phyloP scores from a whole-genome alignment of 2,329 filamentous ascomycete genomes.

The Septoria linicola region DNA sequence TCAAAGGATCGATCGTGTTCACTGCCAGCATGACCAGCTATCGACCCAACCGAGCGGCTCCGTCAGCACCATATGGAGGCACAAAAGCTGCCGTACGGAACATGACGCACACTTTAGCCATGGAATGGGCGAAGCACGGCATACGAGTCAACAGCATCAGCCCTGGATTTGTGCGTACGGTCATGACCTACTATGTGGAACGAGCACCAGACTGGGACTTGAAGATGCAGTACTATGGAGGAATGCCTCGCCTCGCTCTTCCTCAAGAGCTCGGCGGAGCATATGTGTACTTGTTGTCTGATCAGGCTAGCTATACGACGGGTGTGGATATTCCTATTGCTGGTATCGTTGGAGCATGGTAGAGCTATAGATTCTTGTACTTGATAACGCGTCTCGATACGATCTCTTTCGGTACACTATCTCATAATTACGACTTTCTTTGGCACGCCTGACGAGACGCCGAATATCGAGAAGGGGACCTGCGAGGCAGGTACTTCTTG shows the following conservation, averaged over 20 bases:
- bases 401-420: too few species aligned
- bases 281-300: conserved; percentile 51
- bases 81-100: conserved; percentile 47
- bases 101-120: conserved; percentile 43
- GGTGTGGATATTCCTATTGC: conserved; percentile 52
- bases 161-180: conserved; percentile 38
- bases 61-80: conserved; percentile 42
- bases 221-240: conserved; percentile 56
- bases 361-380: neutral
- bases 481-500: too few species aligned
- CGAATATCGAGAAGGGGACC: too few species aligned
- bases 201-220: conserved; percentile 52
- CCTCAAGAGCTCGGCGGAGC: conserved; percentile 53
- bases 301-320: conserved; percentile 50
- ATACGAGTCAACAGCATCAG: conserved; percentile 38
- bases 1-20: conserved; percentile 50
- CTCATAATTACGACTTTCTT: too few species aligned
- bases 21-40: conserved; percentile 51
- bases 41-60: conserved; percentile 42
- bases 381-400: too few species aligned
- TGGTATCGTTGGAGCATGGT: conserved; percentile 36
- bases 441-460: too few species aligned
- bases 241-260: conserved; percentile 53
- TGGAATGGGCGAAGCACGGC: conserved; percentile 38
- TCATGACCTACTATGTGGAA: conserved; percentile 53